Conservation (phyloP, 352 stramenopile species). For the Phytophthora melonis region DNA sequence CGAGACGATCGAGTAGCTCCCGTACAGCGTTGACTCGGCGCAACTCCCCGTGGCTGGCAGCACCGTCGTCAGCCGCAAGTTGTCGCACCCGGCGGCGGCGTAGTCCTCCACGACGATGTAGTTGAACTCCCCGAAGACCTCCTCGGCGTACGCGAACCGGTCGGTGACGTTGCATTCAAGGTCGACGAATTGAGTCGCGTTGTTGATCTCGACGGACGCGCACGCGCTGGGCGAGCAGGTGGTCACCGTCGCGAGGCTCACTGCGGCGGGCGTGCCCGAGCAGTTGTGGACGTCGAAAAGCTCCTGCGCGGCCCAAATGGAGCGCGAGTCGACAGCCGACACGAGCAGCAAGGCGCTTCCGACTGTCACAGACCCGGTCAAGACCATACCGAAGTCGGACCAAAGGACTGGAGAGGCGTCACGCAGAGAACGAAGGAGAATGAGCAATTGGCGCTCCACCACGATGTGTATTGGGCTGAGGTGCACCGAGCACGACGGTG, state of each 20-base stretch:
- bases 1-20: constrained; percentile 28
- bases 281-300: constrained; percentile 22
- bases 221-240: constrained; percentile 15
- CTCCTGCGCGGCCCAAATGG: constrained; percentile 28
- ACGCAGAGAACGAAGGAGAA: constrained; percentile 26
- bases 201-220: constrained; percentile 21
- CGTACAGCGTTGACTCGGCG: constrained; percentile 19
- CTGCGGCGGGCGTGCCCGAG: constrained; percentile 15
- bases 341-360: constrained; percentile 10
- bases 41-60: constrained; percentile 30
- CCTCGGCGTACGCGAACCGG: constrained; percentile 31
- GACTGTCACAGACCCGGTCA: neutral
- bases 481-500: neutral
- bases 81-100: constrained; percentile 14
- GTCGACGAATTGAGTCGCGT: constrained; percentile 15
- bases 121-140: constrained; percentile 31
- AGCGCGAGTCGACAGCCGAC: constrained; percentile 5
- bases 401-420: constrained; percentile 3
- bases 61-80: constrained; percentile 25
- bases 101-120: constrained; percentile 42
- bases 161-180: constrained; percentile 33
- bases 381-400: constrained; percentile 26
- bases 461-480: constrained; percentile 25
- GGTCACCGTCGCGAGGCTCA: constrained; percentile 18
- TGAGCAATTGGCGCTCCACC: constrained; percentile 15